Percentiles rank a stretch among this genome's conserved stretches.
Conservation (phyloP, 306 rosid genomes). For the Mimosa bimucronata region DNA sequence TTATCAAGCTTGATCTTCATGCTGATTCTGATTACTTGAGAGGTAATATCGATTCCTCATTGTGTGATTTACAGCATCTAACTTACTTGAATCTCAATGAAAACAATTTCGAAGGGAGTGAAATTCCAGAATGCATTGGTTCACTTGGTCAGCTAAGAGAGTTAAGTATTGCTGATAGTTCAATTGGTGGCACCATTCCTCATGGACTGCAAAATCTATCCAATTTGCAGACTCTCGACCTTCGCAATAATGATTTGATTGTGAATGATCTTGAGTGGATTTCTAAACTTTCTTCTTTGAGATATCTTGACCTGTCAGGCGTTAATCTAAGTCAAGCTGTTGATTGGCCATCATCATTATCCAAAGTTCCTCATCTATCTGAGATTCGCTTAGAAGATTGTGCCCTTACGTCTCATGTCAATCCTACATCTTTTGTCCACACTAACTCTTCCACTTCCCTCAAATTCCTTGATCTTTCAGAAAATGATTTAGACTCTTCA, state of each 20-base stretch:
- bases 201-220: slow-evolving; percentile 22
- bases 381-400: too few species aligned
- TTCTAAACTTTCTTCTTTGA: background rate
- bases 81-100: background rate
- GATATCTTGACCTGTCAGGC: background rate
- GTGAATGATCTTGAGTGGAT: background rate
- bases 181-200: slow-evolving; percentile 4
- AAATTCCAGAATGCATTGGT: too few species aligned
- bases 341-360: too few species aligned
- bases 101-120: background rate
- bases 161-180: background rate
- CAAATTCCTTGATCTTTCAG: background rate
- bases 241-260: background rate
- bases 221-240: slow-evolving; percentile 15
- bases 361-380: too few species aligned
- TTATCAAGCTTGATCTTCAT: background rate
- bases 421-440: too few species aligned
- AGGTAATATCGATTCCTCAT: background rate
- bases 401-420: too few species aligned
- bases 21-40: too few species aligned
- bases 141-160: background rate
- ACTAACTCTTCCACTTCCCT: slow-evolving; percentile 35
- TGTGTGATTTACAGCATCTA: background rate
- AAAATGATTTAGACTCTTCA: background rate
- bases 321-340: too few species aligned